A percentile compares a stretch with the other conserved stretches of the same genome.
These are phyloP conservation scores for Flaveria brownii DNA, from an alignment of 129 eudicot species.

Conservation along the genomic window DNA sequence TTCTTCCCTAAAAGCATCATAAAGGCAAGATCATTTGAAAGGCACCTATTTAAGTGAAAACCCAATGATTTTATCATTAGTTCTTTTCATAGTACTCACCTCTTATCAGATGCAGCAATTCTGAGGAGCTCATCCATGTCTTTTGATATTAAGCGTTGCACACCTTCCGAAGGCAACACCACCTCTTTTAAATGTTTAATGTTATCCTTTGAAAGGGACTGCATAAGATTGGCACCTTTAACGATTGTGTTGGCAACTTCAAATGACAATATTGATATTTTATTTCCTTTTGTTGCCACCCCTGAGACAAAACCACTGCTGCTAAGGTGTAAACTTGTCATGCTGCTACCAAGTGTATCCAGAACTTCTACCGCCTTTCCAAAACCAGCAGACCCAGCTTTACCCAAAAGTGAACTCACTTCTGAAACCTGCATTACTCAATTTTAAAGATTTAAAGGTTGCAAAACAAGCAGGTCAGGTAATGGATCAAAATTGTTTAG, in stretches of 20 bases:
- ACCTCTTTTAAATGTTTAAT: slow-evolving; percentile 78
- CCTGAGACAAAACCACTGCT: slow-evolving; percentile 88
- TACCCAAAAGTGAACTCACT: slow-evolving; percentile 84
- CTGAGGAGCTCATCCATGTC: slow-evolving; percentile 80
- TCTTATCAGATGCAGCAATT: slow-evolving; percentile 93
- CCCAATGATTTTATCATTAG: neutral
- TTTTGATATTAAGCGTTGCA: slow-evolving; percentile 73
- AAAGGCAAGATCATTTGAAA: slow-evolving; percentile 6
- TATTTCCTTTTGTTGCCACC: slow-evolving; percentile 73
- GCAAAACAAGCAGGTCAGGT: neutral
- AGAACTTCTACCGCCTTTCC: slow-evolving; percentile 98
- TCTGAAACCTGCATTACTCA: slow-evolving; percentile 74
- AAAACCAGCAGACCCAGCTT: slow-evolving; percentile 86
- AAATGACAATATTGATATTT: slow-evolving; percentile 83
- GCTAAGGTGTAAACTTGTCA: slow-evolving; percentile 71
- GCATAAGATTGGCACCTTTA: slow-evolving; percentile 93
- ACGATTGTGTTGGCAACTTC: slow-evolving; percentile 94
- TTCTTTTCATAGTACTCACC: slow-evolving; percentile 41
- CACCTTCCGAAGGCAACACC: slow-evolving; percentile 91
- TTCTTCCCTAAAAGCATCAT: slow-evolving; percentile 66
- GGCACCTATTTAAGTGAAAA: neutral
- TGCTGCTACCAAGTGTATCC: slow-evolving; percentile 99
- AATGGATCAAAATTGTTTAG: neutral
- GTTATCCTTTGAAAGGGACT: slow-evolving; percentile 85
- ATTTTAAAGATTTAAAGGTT: neutral